Evolutionary conservation across 106 monocot species (phyloP).

Genomic region (Apostasia ramifera): DNA sequence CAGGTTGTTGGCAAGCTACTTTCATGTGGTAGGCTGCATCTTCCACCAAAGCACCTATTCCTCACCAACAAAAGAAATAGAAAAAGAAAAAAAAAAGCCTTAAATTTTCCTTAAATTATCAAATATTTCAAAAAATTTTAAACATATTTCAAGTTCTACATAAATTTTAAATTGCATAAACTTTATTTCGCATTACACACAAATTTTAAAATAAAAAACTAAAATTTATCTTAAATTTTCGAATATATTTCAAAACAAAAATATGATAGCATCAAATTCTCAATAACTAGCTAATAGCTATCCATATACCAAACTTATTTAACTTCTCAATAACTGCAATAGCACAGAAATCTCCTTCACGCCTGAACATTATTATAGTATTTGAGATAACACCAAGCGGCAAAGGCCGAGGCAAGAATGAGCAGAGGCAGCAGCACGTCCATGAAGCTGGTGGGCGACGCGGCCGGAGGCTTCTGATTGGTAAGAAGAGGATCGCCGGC

Average conservation of each 20-base stretch:
- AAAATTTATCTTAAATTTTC: too few relatives aligned
- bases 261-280: background rate
- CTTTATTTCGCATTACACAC: too few relatives aligned
- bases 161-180: background rate
- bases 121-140: too few relatives aligned
- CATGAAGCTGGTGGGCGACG: slow-evolving; percentile 8
- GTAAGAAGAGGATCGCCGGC: background rate
- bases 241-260: background rate
- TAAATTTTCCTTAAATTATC: too few relatives aligned
- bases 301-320: background rate
- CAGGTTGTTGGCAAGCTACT: background rate
- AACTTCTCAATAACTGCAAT: background rate
- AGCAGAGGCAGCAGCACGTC: slow-evolving; percentile 34
- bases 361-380: slow-evolving; percentile 15
- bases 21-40: too few relatives aligned
- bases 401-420: slow-evolving; percentile 33
- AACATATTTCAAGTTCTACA: background rate
- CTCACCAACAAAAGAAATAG: background rate
- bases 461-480: background rate
- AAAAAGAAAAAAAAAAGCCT: background rate
- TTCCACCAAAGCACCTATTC: too few relatives aligned
- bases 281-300: background rate
- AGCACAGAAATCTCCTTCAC: background rate
- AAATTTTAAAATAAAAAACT: too few relatives aligned
- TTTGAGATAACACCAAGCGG: slow-evolving; percentile 41